Evolutionary conservation across 768 basidiomycete species (phyloP).

Genomic region (Holtermanniella nyarrowii): DNA sequence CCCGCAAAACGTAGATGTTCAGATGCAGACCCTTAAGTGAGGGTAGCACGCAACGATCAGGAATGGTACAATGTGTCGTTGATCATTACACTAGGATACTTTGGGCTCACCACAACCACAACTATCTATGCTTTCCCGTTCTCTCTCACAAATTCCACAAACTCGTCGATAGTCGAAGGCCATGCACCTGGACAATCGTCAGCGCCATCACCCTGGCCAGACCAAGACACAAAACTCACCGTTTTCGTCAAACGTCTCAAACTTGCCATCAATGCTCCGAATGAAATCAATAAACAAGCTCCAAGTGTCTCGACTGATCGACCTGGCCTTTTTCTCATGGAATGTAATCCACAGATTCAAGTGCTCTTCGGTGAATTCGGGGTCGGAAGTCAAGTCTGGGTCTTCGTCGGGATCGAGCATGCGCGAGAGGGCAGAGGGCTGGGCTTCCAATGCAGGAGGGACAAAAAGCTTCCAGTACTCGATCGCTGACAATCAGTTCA

Average conservation of each 20-base stretch:
- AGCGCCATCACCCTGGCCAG: too few relatives aligned
- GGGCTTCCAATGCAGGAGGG: conserved; percentile 30
- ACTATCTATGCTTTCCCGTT: conserved; percentile 1
- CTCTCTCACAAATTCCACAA: conserved; percentile 27
- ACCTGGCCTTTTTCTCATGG: conserved; percentile 29
- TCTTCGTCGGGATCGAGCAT: conserved; percentile 5
- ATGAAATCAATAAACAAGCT: conserved; percentile 35
- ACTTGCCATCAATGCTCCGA: conserved; percentile 32
- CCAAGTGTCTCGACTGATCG: conserved; percentile 41
- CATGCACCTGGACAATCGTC: conserved; percentile 26
- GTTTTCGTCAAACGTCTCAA: conserved; percentile 38
- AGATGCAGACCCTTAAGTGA: background rate
- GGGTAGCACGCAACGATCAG: background rate
- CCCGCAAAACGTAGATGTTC: background rate
- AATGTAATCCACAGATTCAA: conserved; percentile 40
- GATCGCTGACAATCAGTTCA: conserved; percentile 23
- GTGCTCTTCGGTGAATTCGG: conserved; percentile 26
- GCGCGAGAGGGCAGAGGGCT: conserved; percentile 34
- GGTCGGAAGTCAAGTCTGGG: conserved; percentile 5
- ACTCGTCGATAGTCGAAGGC: conserved; percentile 42
- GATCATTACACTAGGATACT: background rate
- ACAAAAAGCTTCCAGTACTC: conserved; percentile 39
- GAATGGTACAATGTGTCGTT: background rate
- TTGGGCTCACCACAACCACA: too few relatives aligned
- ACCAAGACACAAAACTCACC: conserved; percentile 20